phyloP scores from a whole-genome alignment of 2,329 filamentous ascomycete genomes.

The Pseudogymnoascus pannorum region DNA sequence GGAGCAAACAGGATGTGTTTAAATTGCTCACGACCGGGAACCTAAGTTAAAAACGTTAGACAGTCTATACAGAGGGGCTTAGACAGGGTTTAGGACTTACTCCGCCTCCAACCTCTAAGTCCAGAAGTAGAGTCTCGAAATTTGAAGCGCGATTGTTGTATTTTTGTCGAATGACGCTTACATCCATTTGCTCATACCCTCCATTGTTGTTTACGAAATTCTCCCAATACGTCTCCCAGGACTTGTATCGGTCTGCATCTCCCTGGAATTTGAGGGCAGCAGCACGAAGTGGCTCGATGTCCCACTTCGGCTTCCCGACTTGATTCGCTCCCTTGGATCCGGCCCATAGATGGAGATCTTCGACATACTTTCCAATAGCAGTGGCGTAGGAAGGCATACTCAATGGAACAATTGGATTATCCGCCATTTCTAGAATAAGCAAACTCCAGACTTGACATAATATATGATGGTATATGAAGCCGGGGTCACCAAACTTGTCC shows the following conservation, averaged over 20 bases:
- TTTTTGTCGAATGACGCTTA: constrained; percentile 55
- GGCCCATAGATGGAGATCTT: constrained; percentile 59
- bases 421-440: constrained; percentile 76
- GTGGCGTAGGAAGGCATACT: constrained; percentile 68
- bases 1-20: constrained; percentile 90
- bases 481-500: constrained; percentile 69
- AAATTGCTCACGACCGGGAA: constrained; percentile 84
- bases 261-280: constrained; percentile 55
- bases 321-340: constrained; percentile 49
- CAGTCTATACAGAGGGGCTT: constrained; percentile 8
- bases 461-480: constrained; percentile 70
- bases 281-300: constrained; percentile 47
- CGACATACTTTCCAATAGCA: constrained; percentile 56
- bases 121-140: constrained; percentile 79
- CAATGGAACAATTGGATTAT: constrained; percentile 74
- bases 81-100: constrained; percentile 47
- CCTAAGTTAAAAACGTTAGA: constrained; percentile 37
- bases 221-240: constrained; percentile 75
- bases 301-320: constrained; percentile 32
- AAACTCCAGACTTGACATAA: constrained; percentile 75
- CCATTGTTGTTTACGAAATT: constrained; percentile 60
- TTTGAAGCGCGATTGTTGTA: constrained; percentile 73
- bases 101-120: constrained; percentile 63
- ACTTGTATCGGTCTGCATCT: constrained; percentile 58
- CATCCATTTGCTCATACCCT: constrained; percentile 54